These are phyloP conservation scores for Fraxinus velutina DNA, from an alignment of 305 asterid genomes.

Conservation along the genomic window DNA sequence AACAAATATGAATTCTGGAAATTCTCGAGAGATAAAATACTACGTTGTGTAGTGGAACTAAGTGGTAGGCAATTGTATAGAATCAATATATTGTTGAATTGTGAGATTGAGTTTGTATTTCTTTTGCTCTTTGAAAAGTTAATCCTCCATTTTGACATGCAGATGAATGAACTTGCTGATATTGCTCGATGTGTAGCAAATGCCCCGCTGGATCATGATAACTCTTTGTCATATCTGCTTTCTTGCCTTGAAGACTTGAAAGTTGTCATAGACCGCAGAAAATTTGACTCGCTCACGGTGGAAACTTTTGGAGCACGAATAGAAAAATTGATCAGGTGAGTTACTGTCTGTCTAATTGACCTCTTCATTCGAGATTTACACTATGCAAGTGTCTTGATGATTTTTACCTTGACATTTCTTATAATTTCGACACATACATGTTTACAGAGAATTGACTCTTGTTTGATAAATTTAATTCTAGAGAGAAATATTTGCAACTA, in stretches of 20 bases:
- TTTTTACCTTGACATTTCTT: background rate
- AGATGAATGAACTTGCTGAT: constrained; percentile 99
- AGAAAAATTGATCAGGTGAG: constrained; percentile 87
- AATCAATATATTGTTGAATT: background rate
- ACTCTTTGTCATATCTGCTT: constrained; percentile 72
- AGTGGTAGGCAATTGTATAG: constrained; percentile 3
- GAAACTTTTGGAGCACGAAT: constrained; percentile 99
- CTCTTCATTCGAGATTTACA: constrained; percentile 8
- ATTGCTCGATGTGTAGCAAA: constrained; percentile 94
- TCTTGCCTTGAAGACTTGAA: constrained; percentile 97
- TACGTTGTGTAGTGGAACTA: background rate
- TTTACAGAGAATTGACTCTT: constrained; percentile 13
- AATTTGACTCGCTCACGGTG: constrained; percentile 89
- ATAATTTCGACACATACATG: constrained; percentile 16
- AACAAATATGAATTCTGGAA: constrained; percentile 3
- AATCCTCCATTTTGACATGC: constrained; percentile 27
- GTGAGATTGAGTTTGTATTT: constrained; percentile 4
- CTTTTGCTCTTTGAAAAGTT: constrained; percentile 9
- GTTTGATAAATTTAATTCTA: constrained; percentile 27
- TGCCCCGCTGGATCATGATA: constrained; percentile 89
- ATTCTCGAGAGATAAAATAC: background rate
- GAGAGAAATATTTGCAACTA: constrained; percentile 95
- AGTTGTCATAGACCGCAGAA: constrained; percentile 78
- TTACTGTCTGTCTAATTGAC: background rate
- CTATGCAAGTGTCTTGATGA: constrained; percentile 4